Evolutionary conservation across 805 yeast species (phyloP), one percentile per base, ranked within the genome.

Genomic region (Saccharomycopsis malanga): DNA sequence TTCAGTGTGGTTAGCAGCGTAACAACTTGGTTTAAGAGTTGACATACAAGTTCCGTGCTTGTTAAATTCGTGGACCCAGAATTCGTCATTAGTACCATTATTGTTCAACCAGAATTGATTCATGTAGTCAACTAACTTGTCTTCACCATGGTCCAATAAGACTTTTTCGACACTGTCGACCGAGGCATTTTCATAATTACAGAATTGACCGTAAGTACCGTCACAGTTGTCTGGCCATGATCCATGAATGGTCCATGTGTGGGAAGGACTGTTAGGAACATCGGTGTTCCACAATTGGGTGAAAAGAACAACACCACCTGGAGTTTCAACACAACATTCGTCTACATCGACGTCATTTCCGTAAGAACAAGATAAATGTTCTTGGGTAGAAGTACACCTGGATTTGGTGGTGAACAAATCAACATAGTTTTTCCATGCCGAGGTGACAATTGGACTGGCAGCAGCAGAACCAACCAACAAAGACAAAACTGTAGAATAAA

Each of bases 221-320:
- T 78, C 81, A 68, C 97, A 89, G 56, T 76, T 74, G 63, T 87
- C 95, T 21, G 91, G 87, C 96, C 96, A 87, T 44, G 86, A 65
- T 0, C 96, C 96, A 61, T 87, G 96, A 30, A 84, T 65, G 1
- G 95, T 87, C 67, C 84, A 87, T 50, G 74, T 65, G 45, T 84
- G 77, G 34, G 72, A 66, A 2, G 87, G 86, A 4, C 93, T 93
- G 43, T 78, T 69, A 1, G 86, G 74, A 1, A 93, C 89, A 50
- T 69, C 65, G 59, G 83, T 84, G 64, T 89, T 95, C 97, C 97
- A 89, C 66, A 89, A 88, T 61, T 89, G 98, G 0, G 97, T 85
- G 60, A 78, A 84, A 44, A 89, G 64, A 32, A 89, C 68, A 14
- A 87, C 71, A 4, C 97, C 97, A 40, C 94, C 91, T 7, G 89